Evolutionary conservation across 176 grass and related monocot genomes (phyloP), one percentile per base, ranked within the genome.

Genomic region (Lolium multiflorum): DNA sequence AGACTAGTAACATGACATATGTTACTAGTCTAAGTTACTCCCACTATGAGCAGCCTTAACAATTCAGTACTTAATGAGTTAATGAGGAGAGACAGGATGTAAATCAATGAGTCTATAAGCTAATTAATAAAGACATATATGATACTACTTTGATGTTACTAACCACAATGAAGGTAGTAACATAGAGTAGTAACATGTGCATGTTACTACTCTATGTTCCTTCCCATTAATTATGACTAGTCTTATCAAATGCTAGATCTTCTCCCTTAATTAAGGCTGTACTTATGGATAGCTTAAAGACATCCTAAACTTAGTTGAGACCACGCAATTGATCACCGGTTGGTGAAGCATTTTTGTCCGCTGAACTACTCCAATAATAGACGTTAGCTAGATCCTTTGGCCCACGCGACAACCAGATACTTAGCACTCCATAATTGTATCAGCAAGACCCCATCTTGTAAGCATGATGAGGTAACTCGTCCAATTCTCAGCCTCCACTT

Each of bases 321-420:
- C 89, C 76, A 59, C 14, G 48, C 85, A 84, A 88, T 84, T 21
- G 83, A 70, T 69, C 80, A 78, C 66, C 26, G 50, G 89, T 84
- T 81, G 81, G 85, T 81, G 81, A 84, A 25, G 25, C 76, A 80
- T 60, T 80, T 84, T 80, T 60, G 85, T 84, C 81, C 49, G 59
- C 16, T 25, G 80, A 74, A 26, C 74, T 20, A 68, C 74, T 67
- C 66, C 80, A 90, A 74, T 84, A 80, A 74, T 89, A 50, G 22
- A 57, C 7, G 60, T 66, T 37, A 38, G 66, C 41, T 80, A 46
- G 13, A 63, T 54, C 73, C 46, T 66, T 81, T 80, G 57, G 47
- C 82, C 82, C 87, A 89, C 87, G 81, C 11, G 61, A 22, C 60
- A 58, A 56, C 82, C 82, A 75, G 20, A 60, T 63, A 50, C 51